phyloP scores from a whole-genome alignment of 495 filamentous ascomycete genomes.

The Friedmanniomyces endolithicus region DNA sequence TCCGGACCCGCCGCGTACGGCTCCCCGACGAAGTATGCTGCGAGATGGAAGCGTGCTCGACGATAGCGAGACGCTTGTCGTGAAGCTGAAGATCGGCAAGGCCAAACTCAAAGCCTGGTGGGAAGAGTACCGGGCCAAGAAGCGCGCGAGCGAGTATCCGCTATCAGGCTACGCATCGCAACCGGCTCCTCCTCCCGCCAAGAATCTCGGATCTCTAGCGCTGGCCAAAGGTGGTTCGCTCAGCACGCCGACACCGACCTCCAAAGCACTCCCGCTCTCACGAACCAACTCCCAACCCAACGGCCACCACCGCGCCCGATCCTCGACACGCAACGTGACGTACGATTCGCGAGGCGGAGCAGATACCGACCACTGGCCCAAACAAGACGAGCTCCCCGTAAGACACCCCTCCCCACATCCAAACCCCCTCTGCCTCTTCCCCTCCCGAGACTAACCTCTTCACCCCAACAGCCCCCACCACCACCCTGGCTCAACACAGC shows the following conservation, averaged over 20 bases:
- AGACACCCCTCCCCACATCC: slow-evolving; percentile 15
- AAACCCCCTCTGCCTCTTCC: background rate
- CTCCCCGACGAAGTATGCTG: slow-evolving; percentile 44
- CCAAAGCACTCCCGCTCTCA: slow-evolving; percentile 16
- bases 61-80: slow-evolving; percentile 50
- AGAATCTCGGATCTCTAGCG: slow-evolving; percentile 17
- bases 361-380: slow-evolving; percentile 4
- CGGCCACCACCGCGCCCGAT: slow-evolving; percentile 6
- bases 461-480: slow-evolving; percentile 52
- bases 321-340: slow-evolving; percentile 18
- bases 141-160: slow-evolving; percentile 36
- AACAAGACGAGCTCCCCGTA: slow-evolving; percentile 19
- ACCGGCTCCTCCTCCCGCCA: slow-evolving; percentile 4
- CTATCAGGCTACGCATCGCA: slow-evolving; percentile 19
- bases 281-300: slow-evolving; percentile 15
- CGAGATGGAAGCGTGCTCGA: slow-evolving; percentile 56
- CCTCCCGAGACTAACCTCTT: slow-evolving; percentile 14
- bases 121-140: slow-evolving; percentile 47
- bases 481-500: slow-evolving; percentile 66
- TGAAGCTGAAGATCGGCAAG: slow-evolving; percentile 54
- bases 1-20: slow-evolving; percentile 56
- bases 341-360: slow-evolving; percentile 14
- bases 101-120: slow-evolving; percentile 27
- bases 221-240: slow-evolving; percentile 39
- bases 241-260: slow-evolving; percentile 42